Evolutionary conservation across 1,284 basidiomycete genomes (phyloP).

Genomic region (Pseudozyma hubeiensis): DNA sequence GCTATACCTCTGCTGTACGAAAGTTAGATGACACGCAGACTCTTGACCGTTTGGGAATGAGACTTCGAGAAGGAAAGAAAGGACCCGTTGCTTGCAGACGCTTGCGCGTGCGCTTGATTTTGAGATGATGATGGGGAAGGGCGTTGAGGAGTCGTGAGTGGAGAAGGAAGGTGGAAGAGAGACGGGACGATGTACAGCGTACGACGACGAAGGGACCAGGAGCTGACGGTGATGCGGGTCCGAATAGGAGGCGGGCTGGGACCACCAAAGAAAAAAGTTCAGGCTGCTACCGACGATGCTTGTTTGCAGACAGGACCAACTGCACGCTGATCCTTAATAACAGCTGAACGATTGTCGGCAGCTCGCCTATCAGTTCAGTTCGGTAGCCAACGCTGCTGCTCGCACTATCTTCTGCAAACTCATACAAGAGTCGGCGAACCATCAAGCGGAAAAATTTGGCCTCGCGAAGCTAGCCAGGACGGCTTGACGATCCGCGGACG

Average conservation of each 20-base stretch:
- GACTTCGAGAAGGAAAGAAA: too few relatives aligned
- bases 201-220: too few relatives aligned
- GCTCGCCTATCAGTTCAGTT: not conserved
- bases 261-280: not conserved
- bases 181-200: not conserved
- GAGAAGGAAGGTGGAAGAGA: slow-evolving; percentile 1
- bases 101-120: too few relatives aligned
- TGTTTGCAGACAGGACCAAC: not conserved
- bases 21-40: too few relatives aligned
- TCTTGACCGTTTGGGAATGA: too few relatives aligned
- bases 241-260: too few relatives aligned
- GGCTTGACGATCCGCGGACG: not conserved
- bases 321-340: slow-evolving; percentile 7
- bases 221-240: too few relatives aligned
- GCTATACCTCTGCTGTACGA: too few relatives aligned
- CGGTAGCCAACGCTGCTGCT: not conserved
- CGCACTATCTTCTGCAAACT: not conserved
- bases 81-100: too few relatives aligned
- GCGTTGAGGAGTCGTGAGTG: slow-evolving; percentile 2
- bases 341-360: not conserved
- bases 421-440: not conserved
- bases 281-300: not conserved
- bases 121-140: slow-evolving; percentile 2
- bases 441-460: not conserved
- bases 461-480: not conserved